Evolutionary conservation across 2,329 filamentous ascomycete species (phyloP).

Genomic region (Hypocreales sp.): DNA sequence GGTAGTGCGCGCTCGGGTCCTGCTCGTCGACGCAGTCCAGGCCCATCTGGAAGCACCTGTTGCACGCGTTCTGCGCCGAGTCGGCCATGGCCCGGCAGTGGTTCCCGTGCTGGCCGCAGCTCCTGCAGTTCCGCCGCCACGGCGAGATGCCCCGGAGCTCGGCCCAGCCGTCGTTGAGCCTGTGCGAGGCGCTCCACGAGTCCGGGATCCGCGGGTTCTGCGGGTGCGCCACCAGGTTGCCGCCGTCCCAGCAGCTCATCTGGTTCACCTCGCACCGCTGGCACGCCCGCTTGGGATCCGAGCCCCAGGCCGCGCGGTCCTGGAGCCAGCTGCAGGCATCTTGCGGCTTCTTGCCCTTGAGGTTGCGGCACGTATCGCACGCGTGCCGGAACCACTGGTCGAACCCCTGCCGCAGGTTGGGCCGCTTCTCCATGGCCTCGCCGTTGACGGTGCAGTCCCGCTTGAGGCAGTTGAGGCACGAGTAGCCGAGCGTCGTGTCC

Average conservation of each 20-base stretch:
- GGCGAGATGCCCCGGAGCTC: slow-evolving; percentile 5
- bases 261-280: slow-evolving; percentile 5
- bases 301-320: slow-evolving; percentile 8
- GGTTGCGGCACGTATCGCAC: slow-evolving; percentile 10
- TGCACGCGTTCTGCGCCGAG: slow-evolving; percentile 7
- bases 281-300: slow-evolving; percentile 8
- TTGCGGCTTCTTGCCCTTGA: slow-evolving; percentile 1
- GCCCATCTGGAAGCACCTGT: slow-evolving; percentile 14
- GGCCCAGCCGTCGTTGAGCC: slow-evolving; percentile 5
- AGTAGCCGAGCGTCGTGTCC: slow-evolving; percentile 7
- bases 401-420: slow-evolving; percentile 6
- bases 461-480: slow-evolving; percentile 7
- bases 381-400: slow-evolving; percentile 9
- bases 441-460: slow-evolving; percentile 3
- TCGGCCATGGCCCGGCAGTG: slow-evolving; percentile 8
- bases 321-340: slow-evolving; percentile 9
- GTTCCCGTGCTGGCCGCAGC: slow-evolving; percentile 4
- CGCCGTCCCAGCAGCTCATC: slow-evolving; percentile 8
- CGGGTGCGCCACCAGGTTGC: slow-evolving; percentile 4
- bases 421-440: slow-evolving; percentile 3
- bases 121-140: slow-evolving; percentile 6
- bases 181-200: slow-evolving; percentile 4
- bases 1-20: slow-evolving; percentile 3
- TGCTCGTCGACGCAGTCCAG: slow-evolving; percentile 11
- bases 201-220: slow-evolving; percentile 2